These are phyloP conservation scores for Ogataea allantospora DNA, from an alignment of 805 yeast species.

Conservation along the genomic window DNA sequence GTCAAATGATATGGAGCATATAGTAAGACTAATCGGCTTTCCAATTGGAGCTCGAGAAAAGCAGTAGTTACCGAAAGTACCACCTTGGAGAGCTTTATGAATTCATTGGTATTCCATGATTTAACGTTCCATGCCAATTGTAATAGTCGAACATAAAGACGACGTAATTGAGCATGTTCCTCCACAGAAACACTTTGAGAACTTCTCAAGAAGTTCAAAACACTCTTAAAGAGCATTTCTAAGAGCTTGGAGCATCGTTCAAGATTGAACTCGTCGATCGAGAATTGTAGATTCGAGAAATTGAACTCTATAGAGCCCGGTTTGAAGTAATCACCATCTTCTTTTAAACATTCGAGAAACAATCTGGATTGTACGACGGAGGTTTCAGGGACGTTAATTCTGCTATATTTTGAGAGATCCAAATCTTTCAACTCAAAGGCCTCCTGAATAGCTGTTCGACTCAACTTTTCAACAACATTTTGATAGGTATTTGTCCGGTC, in stretches of 20 bases:
- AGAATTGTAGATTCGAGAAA: conserved; percentile 14
- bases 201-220: conserved; percentile 8
- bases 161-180: conserved; percentile 19
- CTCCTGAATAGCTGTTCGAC: conserved; percentile 1
- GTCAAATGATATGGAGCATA: conserved; percentile 27
- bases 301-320: conserved; percentile 18
- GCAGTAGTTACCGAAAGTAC: conserved; percentile 14
- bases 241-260: conserved; percentile 10
- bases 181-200: conserved; percentile 1
- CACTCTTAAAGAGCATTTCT: conserved; percentile 13
- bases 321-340: conserved; percentile 19
- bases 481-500: conserved; percentile 4
- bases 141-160: conserved; percentile 24
- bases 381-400: conserved; percentile 9
- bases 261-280: conserved; percentile 14
- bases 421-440: background rate
- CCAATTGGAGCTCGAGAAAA: conserved; percentile 9
- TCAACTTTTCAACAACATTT: conserved; percentile 1
- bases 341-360: conserved; percentile 16
- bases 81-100: conserved; percentile 19
- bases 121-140: conserved; percentile 27
- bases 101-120: conserved; percentile 5
- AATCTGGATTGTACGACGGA: conserved; percentile 20
- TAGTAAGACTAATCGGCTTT: conserved; percentile 12
- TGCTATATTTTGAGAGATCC: conserved; percentile 6